Conservation (phyloP, 139 green algal genomes). For the Chlorella sorokiniana region DNA sequence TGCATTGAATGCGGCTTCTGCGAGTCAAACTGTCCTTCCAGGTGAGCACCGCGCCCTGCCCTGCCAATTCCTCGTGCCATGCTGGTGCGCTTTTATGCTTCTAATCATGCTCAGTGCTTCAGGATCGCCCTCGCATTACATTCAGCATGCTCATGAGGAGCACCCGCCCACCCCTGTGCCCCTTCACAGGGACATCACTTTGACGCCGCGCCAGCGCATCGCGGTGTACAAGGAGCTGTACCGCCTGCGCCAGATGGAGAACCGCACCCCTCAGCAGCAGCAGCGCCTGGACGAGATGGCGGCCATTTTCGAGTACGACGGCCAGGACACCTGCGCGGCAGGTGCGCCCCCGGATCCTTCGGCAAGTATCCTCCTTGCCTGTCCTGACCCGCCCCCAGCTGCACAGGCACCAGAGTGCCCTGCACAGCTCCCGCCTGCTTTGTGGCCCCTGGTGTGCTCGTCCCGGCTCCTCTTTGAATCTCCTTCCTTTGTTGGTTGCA, state of each 20-base stretch:
- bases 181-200: slow-evolving; percentile 79
- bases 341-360: slow-evolving; percentile 7
- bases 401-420: too few relatives aligned
- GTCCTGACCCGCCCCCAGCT: too few relatives aligned
- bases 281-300: slow-evolving; percentile 67
- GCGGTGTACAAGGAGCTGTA: slow-evolving; percentile 90
- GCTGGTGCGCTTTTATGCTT: not conserved
- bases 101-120: too few relatives aligned
- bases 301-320: slow-evolving; percentile 76
- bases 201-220: slow-evolving; percentile 96
- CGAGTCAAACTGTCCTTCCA: slow-evolving; percentile 95
- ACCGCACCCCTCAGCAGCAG: slow-evolving; percentile 61
- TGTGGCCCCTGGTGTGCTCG: not conserved
- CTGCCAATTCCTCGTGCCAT: not conserved
- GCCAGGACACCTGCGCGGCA: slow-evolving; percentile 86
- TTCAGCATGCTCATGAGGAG: too few relatives aligned
- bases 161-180: too few relatives aligned
- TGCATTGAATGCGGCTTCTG: slow-evolving; percentile 99
- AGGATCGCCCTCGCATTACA: too few relatives aligned
- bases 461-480: not conserved
- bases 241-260: slow-evolving; percentile 63
- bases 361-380: too few relatives aligned
- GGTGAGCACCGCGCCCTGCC: not conserved
- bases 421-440: slow-evolving; percentile 47
- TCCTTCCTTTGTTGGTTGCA: slow-evolving; percentile 30